Conservation (phyloP, 2,329 filamentous ascomycete genomes). For the Apiospora saccharicola region DNA sequence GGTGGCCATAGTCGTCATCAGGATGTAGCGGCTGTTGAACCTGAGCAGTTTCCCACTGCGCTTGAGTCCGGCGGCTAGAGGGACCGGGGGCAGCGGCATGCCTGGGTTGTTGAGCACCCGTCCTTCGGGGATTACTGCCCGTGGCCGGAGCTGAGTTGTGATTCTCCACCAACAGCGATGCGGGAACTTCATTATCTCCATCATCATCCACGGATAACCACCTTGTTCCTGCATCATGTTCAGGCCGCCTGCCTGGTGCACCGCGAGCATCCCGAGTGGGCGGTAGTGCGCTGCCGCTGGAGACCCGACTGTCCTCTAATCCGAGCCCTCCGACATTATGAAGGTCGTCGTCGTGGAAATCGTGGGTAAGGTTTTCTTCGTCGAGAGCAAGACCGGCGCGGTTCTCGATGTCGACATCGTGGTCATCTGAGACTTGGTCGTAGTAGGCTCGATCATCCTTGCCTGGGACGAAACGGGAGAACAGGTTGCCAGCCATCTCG, state of each 20-base stretch:
- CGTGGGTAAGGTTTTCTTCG: constrained; percentile 60
- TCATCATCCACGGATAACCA: constrained; percentile 44
- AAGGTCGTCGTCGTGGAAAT: constrained; percentile 59
- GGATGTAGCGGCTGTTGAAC: constrained; percentile 59
- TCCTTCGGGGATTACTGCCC: constrained; percentile 35
- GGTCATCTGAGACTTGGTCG: constrained; percentile 55
- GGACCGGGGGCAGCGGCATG: constrained; percentile 48
- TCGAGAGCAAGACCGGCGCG: constrained; percentile 54
- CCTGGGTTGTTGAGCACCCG: constrained; percentile 31
- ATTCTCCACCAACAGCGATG: constrained; percentile 67
- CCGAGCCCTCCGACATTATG: constrained; percentile 52
- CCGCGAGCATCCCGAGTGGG: constrained; percentile 31
- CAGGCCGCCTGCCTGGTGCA: constrained; percentile 26
- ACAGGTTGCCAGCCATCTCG: constrained; percentile 56
- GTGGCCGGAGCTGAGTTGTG: constrained; percentile 30
- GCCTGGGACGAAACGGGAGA: constrained; percentile 51
- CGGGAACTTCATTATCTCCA: constrained; percentile 67
- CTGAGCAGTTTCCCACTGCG: constrained; percentile 64
- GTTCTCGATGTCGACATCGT: constrained; percentile 50
- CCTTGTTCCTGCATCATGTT: constrained; percentile 33
- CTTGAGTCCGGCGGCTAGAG: constrained; percentile 52
- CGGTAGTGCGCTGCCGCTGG: constrained; percentile 47
- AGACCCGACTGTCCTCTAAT: constrained; percentile 55
- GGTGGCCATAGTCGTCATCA: constrained; percentile 42
- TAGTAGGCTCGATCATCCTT: constrained; percentile 55